A percentile compares a stretch with the other conserved stretches of the same genome.
These are phyloP conservation scores for Seiridium unicorne DNA, from an alignment of 2,329 filamentous ascomycete genomes.

Conservation along the genomic window DNA sequence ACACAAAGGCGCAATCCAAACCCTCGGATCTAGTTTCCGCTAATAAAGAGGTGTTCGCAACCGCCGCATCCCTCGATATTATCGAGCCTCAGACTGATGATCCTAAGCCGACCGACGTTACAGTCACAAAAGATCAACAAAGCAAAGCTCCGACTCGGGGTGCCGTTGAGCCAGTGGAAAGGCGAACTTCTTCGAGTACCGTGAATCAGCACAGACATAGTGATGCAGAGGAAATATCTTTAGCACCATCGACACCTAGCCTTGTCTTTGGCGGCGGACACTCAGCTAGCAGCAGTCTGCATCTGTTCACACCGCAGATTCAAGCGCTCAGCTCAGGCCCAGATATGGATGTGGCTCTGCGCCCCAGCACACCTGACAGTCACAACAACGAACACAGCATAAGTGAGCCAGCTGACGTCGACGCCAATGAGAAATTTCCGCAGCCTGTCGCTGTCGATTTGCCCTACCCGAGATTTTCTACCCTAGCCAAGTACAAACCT, in stretches of 20 bases:
- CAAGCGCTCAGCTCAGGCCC: constrained; percentile 10
- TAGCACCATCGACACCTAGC: constrained; percentile 26
- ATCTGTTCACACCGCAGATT: constrained; percentile 24
- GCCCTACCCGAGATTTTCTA: background rate
- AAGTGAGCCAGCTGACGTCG: background rate
- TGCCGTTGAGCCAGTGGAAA: background rate
- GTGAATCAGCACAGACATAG: background rate
- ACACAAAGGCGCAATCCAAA: background rate
- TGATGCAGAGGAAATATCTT: constrained; percentile 9
- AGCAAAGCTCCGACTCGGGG: background rate
- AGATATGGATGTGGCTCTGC: constrained; percentile 4
- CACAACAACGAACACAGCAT: background rate
- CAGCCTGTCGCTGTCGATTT: background rate
- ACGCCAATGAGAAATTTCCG: background rate
- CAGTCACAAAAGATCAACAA: background rate
- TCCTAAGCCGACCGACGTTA: background rate
- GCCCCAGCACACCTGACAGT: background rate
- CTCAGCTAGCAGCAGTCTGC: constrained; percentile 25
- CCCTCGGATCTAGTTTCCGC: background rate
- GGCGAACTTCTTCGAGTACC: background rate
- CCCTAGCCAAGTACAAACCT: background rate
- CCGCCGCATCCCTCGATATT: no score
- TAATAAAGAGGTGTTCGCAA: background rate
- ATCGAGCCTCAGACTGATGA: background rate
- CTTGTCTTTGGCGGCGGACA: constrained; percentile 21